Evolutionary conservation across 306 rosid species (phyloP), one percentile per base, ranked within the genome.

Genomic region (Glycine tomentella): DNA sequence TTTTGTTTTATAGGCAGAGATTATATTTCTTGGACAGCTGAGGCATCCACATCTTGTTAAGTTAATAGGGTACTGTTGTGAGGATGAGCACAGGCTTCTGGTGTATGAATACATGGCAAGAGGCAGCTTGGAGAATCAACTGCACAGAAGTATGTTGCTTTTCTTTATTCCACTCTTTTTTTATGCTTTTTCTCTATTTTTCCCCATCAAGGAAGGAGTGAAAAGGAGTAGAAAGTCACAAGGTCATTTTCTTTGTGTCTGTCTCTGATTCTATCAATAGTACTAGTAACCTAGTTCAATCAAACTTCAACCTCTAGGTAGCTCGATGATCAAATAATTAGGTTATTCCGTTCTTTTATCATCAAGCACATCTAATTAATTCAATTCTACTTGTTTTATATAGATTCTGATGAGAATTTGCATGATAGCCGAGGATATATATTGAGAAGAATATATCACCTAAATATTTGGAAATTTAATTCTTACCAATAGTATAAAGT

Each of bases 21-120:
- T 92, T 36, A 86, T 92, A n/a, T 88, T 91, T 83, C 97, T 92
- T 81, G 94, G 97, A 57, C 97, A 92, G 85, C 84, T 92, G 61
- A 86, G 90, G 79, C 97, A 92, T 84, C 89, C 89, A 17, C 87
- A 92, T 82, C 93, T 92, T 69, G 97, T 91, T 3, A 92, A 92
- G 87, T 63, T 92, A 79, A 87, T 92, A 64, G 95, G 97, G 55
- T 92, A 92, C 61, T 92, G 97, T 67, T 87, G 90, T 63, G 92
- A 92, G 67, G 92, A 88, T 6, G 92, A 92, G 66, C 91, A 92
- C 46, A 87, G 95, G 89, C 93, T 91, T 75, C 73, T 92, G 38
- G 97, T 92, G 8, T 92, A 92, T 77, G 95, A 92, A 73, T 88
- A 85, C 85, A 91, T 92, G 90, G 74, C 87, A 45, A 88, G 97